Percentiles rank a stretch among this genome's conserved stretches.
Evolutionary conservation across 768 basidiomycete genomes (phyloP).

Genomic region (Pulveroboletus sp.): DNA sequence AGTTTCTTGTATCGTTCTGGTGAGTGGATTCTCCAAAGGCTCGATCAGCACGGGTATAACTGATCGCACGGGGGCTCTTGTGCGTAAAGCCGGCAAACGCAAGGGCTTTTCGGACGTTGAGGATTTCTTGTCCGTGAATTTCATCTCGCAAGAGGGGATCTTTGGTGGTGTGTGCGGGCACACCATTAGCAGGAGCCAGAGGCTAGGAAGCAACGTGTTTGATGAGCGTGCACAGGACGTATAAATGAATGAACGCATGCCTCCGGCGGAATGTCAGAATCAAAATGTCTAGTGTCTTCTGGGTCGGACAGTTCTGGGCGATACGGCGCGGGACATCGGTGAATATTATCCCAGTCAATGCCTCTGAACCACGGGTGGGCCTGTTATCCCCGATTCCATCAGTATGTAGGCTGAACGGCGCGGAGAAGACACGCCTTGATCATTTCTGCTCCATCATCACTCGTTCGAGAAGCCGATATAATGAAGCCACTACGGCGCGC

Average conservation of each 20-base stretch:
- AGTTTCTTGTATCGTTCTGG: conserved; percentile 44
- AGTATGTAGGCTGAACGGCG: conserved; percentile 15
- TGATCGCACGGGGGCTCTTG: conserved; percentile 79
- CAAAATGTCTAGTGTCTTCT: conserved; percentile 93
- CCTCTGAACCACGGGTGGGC: conserved; percentile 88
- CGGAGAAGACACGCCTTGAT: conserved; percentile 63
- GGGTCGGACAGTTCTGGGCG: conserved; percentile 76
- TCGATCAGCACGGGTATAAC: conserved; percentile 70
- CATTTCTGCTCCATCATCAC: conserved; percentile 87
- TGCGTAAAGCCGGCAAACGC: conserved; percentile 92
- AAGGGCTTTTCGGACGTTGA: conserved; percentile 86
- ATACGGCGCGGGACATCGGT: conserved; percentile 82
- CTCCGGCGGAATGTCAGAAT: conserved; percentile 90
- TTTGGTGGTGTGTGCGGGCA: conserved; percentile 75
- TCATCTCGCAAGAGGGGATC: conserved; percentile 87
- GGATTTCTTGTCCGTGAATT: conserved; percentile 78
- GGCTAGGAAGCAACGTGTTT: conserved; percentile 52
- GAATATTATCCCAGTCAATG: conserved; percentile 87
- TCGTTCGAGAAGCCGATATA: conserved; percentile 48
- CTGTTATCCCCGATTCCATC: conserved; percentile 36
- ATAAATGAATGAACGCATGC: conserved; percentile 43
- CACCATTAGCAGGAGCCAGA: conserved; percentile 84
- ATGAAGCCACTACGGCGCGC: conserved; percentile 70
- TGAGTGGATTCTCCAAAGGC: conserved; percentile 60
- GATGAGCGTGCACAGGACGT: conserved; percentile 23